These are phyloP conservation scores for barrel medic (Medicago truncatula) DNA, from an alignment of 306 rosid genomes.

Conservation along the genomic window MtrunA17r5.0-ANR NC_053045.1:45123501-45124000, in stretches of 20 bases:
- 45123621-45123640: conserved; percentile 74
- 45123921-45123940: conserved; percentile 37
- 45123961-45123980: conserved; percentile 7
- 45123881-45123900: conserved; percentile 37
- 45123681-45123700: conserved; percentile 79
- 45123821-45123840: conserved; percentile 76
- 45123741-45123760: conserved; percentile 76
- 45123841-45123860: conserved; percentile 92
- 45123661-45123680: conserved; percentile 86
- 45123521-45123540: conserved; percentile 96
- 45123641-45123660: conserved; percentile 88
- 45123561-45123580: conserved; percentile 92
- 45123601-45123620: conserved; percentile 81
- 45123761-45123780: conserved; percentile 70
- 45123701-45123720: conserved; percentile 90
- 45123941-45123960: conserved; percentile 2
- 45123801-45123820: conserved; percentile 84
- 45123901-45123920: conserved; percentile 1
- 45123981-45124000: conserved; percentile 12
- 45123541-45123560: conserved; percentile 94
- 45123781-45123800: conserved; percentile 74
- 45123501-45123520: conserved; percentile 95
- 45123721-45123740: conserved; percentile 95
- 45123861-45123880: conserved; percentile 94
- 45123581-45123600: conserved; percentile 81